phyloP scores from a whole-genome alignment of 2,329 filamentous ascomycete genomes.

The Arthrocladium fulminans region DNA sequence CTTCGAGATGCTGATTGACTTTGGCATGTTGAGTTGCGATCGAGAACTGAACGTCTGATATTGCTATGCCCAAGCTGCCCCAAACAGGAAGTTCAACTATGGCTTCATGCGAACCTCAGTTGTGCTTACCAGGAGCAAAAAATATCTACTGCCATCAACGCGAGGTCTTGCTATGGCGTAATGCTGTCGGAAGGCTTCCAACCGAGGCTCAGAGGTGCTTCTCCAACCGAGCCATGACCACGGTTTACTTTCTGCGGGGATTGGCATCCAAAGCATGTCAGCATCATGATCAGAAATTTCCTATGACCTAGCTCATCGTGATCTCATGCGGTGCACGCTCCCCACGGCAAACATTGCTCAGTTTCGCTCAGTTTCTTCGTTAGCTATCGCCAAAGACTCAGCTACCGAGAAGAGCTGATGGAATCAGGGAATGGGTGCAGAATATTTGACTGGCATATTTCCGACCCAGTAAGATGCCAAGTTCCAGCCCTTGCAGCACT shows the following conservation, averaged over 20 bases:
- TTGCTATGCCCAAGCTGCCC: too few relatives aligned
- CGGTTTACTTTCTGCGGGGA: background rate
- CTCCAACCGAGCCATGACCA: background rate
- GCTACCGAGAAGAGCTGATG: background rate
- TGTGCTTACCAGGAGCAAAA: too few relatives aligned
- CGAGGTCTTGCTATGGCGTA: background rate
- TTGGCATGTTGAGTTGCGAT: constrained; percentile 33
- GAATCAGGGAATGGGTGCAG: background rate
- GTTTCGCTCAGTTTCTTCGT: background rate
- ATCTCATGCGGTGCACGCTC: background rate
- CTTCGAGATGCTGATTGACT: constrained; percentile 35
- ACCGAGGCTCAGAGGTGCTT: background rate
- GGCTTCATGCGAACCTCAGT: too few relatives aligned
- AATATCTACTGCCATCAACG: too few relatives aligned
- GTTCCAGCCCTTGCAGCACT: background rate
- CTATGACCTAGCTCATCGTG: too few relatives aligned
- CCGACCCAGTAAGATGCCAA: background rate
- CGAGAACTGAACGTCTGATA: too few relatives aligned
- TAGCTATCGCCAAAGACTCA: too few relatives aligned
- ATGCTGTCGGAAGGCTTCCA: background rate
- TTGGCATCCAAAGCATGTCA: background rate
- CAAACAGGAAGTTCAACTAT: background rate
- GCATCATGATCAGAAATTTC: too few relatives aligned
- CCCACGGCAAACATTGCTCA: background rate
- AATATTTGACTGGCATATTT: background rate